phyloP scores from a whole-genome alignment of 345 rosid genomes.

The Citrus medica region DNA sequence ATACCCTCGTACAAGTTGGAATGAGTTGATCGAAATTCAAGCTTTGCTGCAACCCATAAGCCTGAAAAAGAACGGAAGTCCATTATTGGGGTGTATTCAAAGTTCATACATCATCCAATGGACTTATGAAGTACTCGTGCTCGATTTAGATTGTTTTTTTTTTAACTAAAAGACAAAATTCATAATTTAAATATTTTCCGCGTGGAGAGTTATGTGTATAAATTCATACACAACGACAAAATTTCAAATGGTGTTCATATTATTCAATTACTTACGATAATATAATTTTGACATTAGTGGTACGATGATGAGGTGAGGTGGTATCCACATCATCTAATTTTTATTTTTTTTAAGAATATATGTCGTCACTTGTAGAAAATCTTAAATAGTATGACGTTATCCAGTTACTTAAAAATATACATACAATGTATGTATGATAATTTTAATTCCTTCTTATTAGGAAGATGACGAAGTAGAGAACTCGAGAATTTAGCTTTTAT shows the following conservation, averaged over 20 bases:
- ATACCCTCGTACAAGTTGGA: not conserved
- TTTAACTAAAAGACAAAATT: not conserved
- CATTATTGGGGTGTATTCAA: not conserved
- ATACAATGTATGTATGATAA: no score
- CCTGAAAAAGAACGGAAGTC: not conserved
- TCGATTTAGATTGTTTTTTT: not conserved
- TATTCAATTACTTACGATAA: not conserved
- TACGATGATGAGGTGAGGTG: no score
- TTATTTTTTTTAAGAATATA: no score
- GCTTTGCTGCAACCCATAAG: not conserved
- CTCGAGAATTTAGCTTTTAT: not conserved
- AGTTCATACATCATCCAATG: not conserved
- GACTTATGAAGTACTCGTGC: no score
- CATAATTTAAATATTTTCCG: not conserved
- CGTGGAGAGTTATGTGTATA: no score
- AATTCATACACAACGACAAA: no score
- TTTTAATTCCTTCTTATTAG: no score
- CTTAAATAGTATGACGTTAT: no score
- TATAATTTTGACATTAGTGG: no score
- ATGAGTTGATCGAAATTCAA: not conserved
- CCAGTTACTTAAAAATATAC: no score
- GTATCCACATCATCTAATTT: no score
- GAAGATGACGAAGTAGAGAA: not conserved
- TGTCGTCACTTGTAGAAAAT: no score
- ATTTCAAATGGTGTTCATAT: not conserved